Evolutionary conservation across 176 grass and related monocot species (phyloP), one percentile per base, ranked within the genome.

Genomic region (Paspalum vaginatum): DNA sequence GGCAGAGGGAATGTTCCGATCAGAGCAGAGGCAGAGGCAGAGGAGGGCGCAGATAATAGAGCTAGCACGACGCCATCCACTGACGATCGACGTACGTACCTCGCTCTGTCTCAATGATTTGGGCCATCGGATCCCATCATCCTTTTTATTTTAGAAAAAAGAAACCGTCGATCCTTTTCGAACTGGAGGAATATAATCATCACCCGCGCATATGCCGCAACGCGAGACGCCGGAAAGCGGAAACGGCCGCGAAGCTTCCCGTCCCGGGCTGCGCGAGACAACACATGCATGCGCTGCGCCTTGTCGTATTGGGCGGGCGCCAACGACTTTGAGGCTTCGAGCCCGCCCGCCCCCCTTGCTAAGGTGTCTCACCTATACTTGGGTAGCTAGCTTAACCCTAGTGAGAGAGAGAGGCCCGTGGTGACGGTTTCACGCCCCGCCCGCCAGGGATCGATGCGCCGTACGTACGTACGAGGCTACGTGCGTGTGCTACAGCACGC

Each of bases 1-100:
- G 76, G 72, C 88, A 86, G 88, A 82, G 83, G 83, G 88, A 89
- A 89, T 89, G 88, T 89, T 89, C 78, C 40, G 66, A 81, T 72
- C 72, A 79, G 59, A 65, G 49, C 72, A 65, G 64, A 5, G 4
- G 64, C 63, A 66, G 63, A 20, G 64, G 7, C 2, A 11, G 54
- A 11, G 21, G n/a, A 58, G 55, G 13, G 40, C 66, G 46, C 24
- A 61, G 25, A 62, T n/a, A n/a, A n/a, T n/a, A n/a, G n/a, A n/a
- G n/a, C n/a, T n/a, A n/a, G 64, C 83, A 81, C 70, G 77, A 49
- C 21, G 7, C 6, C 57, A 39, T 53, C 78, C 72, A 77, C 55
- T 71, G 58, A 56, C 42, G 5, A 24, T 3, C 2, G 1, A 32
- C 32, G 32, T 32, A 32, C 32, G 32, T 32, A 61, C 21, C 55